Percentiles rank a stretch among this genome's conserved stretches.
phyloP scores from a whole-genome alignment of 129 eudicot genomes.

The carrot (Daucus carota) region DNA sequence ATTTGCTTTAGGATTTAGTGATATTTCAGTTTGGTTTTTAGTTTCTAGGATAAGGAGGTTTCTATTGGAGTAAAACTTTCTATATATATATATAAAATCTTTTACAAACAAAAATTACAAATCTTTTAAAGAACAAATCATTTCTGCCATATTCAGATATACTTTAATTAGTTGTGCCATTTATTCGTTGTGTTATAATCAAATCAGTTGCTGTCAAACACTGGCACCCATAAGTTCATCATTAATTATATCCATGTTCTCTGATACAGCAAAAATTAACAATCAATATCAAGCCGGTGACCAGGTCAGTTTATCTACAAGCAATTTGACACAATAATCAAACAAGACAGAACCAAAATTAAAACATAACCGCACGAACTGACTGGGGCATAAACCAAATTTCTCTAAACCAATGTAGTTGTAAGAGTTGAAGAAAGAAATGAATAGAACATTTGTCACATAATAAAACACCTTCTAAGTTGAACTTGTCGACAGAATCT shows the following conservation, averaged over 20 bases:
- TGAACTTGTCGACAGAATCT: constrained; percentile 53
- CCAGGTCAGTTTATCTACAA: constrained; percentile 11
- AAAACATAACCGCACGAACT: no score
- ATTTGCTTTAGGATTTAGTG: no score
- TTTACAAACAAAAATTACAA: no score
- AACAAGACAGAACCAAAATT: neutral
- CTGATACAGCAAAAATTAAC: neutral
- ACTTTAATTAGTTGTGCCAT: no score
- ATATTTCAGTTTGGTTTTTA: no score
- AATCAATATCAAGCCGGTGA: constrained; percentile 5
- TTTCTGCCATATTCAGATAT: neutral
- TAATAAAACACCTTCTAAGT: constrained; percentile 14
- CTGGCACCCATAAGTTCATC: neutral
- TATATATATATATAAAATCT: no score
- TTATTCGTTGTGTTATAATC: neutral
- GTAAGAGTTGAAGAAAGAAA: neutral
- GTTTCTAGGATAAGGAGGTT: no score
- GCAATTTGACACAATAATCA: constrained; percentile 3
- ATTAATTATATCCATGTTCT: neutral
- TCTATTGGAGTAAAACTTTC: no score
- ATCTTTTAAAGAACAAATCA: no score
- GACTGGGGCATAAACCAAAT: no score
- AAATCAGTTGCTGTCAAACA: neutral
- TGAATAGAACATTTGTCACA: neutral
- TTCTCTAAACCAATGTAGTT: no score